Base-by-base conservation (phyloP, 2,329 filamentous ascomycete species). In the Fusarium piperis region DNA sequence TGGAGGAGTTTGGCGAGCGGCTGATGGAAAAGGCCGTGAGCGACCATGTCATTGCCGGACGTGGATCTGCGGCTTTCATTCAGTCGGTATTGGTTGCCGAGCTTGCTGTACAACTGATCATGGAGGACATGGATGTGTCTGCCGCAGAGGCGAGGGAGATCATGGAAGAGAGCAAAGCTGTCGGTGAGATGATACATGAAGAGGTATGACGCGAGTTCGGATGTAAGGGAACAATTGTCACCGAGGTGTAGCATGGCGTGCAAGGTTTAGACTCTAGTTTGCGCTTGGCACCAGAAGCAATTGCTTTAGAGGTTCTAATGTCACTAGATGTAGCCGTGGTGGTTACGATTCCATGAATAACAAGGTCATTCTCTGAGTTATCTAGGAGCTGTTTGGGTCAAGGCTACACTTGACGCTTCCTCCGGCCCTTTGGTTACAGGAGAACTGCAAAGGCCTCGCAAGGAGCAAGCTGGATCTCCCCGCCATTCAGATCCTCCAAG, bases 1-100 rank as follows among this genome's bases (percentile, higher is more conserved):
- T 93, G 65, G 77, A 82, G 4, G 84, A 85, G 52, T 91, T 93
- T 78, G 88, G 87, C 15, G 78, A 84, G 10, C 80, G 88, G 67
- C 81, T 95, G 32, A 89, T 91, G 64, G 84, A 87, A 71, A 85
- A 88, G 61, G 89, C 91, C 2, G 83, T 90, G 16, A 84, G 86
- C 59, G 93, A 95, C 77, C 82, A 85, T 16, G 83, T 94, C 18
- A 88, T 95, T 65, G 88, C 91, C 15, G 88, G 88, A 1, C 85
- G 91, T 33, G 92, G 92, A 2, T 87, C 91, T 36, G 89, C 89
- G 6, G 87, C 86, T 26, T 95, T 92, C 74, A 89, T 94, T 3
- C 92, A 94, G 79, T 85, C 86, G 1, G 93, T 95, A 2, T 82
- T 97, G 67, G 93, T 97, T 26, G 93, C 93, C 0, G 94, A 97